A percentile compares a stretch with the other conserved stretches of the same genome.
These are phyloP conservation scores for Monosporascus sp. DNA, from an alignment of 2,329 filamentous ascomycete species.

Conservation along the genomic window DNA sequence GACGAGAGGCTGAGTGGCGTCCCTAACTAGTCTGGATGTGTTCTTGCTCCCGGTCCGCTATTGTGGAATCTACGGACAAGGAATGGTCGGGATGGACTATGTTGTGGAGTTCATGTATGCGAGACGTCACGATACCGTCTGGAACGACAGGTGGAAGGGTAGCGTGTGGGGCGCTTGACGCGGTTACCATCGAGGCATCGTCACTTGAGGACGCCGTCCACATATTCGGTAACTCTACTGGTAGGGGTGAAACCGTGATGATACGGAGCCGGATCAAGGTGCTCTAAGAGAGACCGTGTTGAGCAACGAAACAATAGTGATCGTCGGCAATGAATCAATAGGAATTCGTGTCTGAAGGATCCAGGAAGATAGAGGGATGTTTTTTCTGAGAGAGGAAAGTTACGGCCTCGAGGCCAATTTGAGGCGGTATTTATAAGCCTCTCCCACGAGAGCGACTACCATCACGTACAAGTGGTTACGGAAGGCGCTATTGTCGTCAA, in stretches of 20 bases:
- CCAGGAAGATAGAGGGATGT: background rate
- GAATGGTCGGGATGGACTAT: constrained; percentile 16
- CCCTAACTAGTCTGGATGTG: constrained; percentile 26
- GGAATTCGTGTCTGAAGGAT: background rate
- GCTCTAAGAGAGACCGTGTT: too few species aligned
- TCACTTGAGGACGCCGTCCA: constrained; percentile 1
- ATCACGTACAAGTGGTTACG: background rate
- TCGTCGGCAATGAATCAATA: too few species aligned
- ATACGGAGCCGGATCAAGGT: background rate
- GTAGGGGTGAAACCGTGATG: background rate
- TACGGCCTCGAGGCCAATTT: constrained; percentile 8
- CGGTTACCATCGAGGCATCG: constrained; percentile 7
- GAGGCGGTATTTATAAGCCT: background rate
- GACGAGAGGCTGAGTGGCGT: constrained; percentile 20
- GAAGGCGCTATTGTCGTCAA: constrained; percentile 11
- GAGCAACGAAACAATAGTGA: background rate
- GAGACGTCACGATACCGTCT: constrained; percentile 29
- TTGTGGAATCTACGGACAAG: constrained; percentile 9
- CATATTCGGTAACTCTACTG: background rate
- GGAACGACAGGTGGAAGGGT: constrained; percentile 17
- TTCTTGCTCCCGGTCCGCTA: constrained; percentile 18
- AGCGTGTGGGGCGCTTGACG: constrained; percentile 4
- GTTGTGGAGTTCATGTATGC: constrained; percentile 25
- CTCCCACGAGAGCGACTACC: background rate
- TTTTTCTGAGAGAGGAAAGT: background rate